Evolutionary conservation across 1,284 basidiomycete genomes (phyloP).

Genomic region (Taiwanofungus camphoratus): DNA sequence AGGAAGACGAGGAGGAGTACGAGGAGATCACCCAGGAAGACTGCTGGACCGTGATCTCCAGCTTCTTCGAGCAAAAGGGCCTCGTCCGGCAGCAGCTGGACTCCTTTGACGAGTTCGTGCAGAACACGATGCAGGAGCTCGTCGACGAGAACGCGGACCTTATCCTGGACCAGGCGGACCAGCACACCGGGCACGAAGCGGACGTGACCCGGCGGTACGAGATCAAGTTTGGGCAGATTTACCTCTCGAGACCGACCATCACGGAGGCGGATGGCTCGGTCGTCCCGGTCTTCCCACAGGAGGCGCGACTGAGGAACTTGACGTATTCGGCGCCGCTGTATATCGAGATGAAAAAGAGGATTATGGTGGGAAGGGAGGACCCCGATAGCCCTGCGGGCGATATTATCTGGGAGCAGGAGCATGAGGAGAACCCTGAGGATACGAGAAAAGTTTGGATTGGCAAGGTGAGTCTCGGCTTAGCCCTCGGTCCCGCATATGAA

Average conservation of each 20-base stretch:
- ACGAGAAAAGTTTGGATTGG: conserved; percentile 92
- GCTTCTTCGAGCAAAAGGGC: conserved; percentile 97
- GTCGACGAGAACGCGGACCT: conserved; percentile 95
- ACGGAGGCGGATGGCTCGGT: conserved; percentile 96
- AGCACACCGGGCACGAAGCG: conserved; percentile 83
- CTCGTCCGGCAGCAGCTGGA: conserved; percentile 97
- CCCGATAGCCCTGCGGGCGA: conserved; percentile 80
- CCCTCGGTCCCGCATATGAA: background rate
- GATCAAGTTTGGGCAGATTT: conserved; percentile 97
- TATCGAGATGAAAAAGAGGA: conserved; percentile 91
- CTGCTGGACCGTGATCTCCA: conserved; percentile 93
- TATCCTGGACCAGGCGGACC: conserved; percentile 93
- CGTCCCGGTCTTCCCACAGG: conserved; percentile 94
- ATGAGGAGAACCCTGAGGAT: conserved; percentile 58
- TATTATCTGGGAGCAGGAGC: conserved; percentile 76
- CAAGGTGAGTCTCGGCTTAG: conserved; percentile 58
- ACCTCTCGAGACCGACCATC: conserved; percentile 89
- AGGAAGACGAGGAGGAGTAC: conserved; percentile 57
- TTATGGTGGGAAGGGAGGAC: conserved; percentile 77
- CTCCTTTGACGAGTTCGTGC: conserved; percentile 98
- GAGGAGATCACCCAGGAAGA: conserved; percentile 90
- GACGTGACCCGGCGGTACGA: conserved; percentile 89
- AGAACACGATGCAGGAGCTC: conserved; percentile 99
- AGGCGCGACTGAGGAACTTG: conserved; percentile 90
- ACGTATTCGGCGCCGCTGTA: conserved; percentile 97